Conservation (phyloP, 148 eudicot genomes). For the Rhododendron vialii region DNA sequence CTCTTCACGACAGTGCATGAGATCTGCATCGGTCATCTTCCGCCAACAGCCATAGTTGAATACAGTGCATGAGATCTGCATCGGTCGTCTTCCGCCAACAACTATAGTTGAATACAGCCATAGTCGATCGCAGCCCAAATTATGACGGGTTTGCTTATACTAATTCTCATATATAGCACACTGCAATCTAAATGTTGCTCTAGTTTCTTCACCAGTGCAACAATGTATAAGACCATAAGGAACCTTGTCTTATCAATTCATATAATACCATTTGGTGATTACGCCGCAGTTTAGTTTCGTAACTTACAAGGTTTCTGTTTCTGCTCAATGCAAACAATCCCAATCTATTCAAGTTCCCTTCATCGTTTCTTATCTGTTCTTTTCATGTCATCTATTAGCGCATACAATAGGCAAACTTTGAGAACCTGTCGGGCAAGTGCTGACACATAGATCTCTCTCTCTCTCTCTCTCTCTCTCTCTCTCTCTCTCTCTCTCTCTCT, state of each 20-base stretch:
- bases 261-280: not conserved
- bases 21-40: slow-evolving; percentile 71
- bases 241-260: not conserved
- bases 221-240: not conserved
- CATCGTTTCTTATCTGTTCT: not conserved
- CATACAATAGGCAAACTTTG: not conserved
- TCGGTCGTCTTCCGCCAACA: slow-evolving; percentile 58
- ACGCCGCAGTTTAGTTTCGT: not conserved
- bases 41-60: slow-evolving; percentile 71
- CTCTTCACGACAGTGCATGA: slow-evolving; percentile 83
- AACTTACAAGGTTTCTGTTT: not conserved
- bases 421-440: not conserved
- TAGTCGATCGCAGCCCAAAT: slow-evolving; percentile 33
- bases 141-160: slow-evolving; percentile 18
- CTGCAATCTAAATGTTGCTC: not conserved
- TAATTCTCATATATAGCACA: not conserved
- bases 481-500: too few relatives aligned
- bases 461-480: too few relatives aligned
- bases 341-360: not conserved
- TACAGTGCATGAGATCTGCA: slow-evolving; percentile 85
- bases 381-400: not conserved
- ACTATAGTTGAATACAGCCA: slow-evolving; percentile 67
- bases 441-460: not conserved
- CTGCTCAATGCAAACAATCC: not conserved
- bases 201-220: not conserved